These are phyloP conservation scores for Exserohilum rostratum DNA, from an alignment of 2,329 filamentous ascomycete genomes.

Conservation along the genomic window DNA sequence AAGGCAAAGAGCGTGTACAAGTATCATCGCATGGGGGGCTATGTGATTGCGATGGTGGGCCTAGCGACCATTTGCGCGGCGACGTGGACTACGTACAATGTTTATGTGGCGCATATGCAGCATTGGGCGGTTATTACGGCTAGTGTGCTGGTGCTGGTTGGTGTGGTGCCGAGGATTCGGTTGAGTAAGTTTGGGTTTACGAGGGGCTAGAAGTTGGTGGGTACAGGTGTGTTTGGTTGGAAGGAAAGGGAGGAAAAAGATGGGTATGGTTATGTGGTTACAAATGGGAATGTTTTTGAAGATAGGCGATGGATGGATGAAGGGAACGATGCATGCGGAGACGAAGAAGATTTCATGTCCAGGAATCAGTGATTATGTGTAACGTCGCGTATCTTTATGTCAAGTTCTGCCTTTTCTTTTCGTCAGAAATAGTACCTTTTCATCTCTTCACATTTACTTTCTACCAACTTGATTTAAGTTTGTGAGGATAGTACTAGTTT, in stretches of 20 bases:
- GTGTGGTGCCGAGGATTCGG: constrained; percentile 79
- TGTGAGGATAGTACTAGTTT: too few species aligned
- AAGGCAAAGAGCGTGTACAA: constrained; percentile 86
- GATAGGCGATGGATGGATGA: too few species aligned
- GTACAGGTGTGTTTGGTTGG: neutral
- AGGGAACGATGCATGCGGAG: too few species aligned
- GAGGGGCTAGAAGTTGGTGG: constrained; percentile 17
- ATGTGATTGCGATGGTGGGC: constrained; percentile 72
- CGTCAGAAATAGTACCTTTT: too few species aligned
- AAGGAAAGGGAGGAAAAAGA: too few species aligned
- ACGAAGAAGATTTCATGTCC: too few species aligned
- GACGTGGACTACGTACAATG: constrained; percentile 76
- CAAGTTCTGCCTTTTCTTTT: too few species aligned
- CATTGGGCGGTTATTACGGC: constrained; percentile 77
- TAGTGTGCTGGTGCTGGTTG: constrained; percentile 68
- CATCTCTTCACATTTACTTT: too few species aligned
- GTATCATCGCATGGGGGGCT: constrained; percentile 82
- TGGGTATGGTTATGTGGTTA: constrained; percentile 4
- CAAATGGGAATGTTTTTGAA: neutral
- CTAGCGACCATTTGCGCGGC: constrained; percentile 77
- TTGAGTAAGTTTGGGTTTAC: constrained; percentile 76
- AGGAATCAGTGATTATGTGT: too few species aligned
- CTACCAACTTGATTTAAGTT: too few species aligned
- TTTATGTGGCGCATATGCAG: constrained; percentile 71
- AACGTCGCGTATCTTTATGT: too few species aligned